Evolutionary conservation across 129 eudicot genomes (phyloP), one percentile per base, ranked within the genome.

Genomic region (Helichrysum umbraculigerum): DNA sequence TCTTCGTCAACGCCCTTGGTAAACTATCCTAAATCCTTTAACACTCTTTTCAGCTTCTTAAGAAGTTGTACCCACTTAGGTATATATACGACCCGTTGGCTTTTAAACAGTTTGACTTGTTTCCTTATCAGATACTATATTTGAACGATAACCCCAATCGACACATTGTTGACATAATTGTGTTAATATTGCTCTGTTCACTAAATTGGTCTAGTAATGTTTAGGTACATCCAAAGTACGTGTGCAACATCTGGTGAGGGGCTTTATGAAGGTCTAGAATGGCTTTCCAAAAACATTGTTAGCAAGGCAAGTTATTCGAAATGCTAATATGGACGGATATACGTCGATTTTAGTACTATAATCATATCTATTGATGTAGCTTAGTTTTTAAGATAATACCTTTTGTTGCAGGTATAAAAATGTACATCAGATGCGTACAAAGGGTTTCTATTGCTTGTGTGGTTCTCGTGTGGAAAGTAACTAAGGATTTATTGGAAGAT

Each of bases 1-100:
- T 59, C 65, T 59, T 21, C 32, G 65, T 21, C 29, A 59, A 59
- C 65, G 65, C 32, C 65, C 65, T 20, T 59, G 65, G 65, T 59
- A 59, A 59, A 59, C 4, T 21, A 1, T 33, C 65, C 65, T 59
- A 21, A 7, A 20, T 59, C 16, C 29, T 6, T 6, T 1, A 12
- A 2, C 1, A 54, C 22, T 54, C 10, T 54, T 41, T 35, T 41
- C 1, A n/a, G n/a, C 9, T 7, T 41, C 2, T 7, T n/a, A n/a
- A n/a, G 12, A 41, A 1, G 47, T 41, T 8, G 47, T 41, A 10
- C 0, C n/a, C n/a, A n/a, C n/a, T n/a, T n/a, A 35, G 4, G 4
- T 51, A 51, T 51, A 12, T 11, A 1, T n/a, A 30, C 32, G 32
- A 30, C 32, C 8, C 1, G 8, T 19, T 54, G 60, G 17, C 21